phyloP scores from a whole-genome alignment of 495 filamentous ascomycete genomes.

The Xylaria intraflava region DNA sequence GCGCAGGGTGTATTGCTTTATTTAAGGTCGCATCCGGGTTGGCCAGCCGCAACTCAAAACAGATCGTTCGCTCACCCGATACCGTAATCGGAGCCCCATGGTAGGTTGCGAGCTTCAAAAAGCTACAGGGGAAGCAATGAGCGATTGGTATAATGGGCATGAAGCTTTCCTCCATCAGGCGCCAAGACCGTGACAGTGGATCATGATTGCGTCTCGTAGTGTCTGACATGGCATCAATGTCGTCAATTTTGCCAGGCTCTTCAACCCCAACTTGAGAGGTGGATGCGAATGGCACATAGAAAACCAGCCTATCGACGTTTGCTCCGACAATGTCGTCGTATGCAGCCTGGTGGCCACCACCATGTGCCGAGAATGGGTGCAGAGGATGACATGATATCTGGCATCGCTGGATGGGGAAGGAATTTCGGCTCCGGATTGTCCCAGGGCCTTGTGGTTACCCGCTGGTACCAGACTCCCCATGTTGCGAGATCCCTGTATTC shows the following conservation, averaged over 20 bases:
- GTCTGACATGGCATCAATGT: neutral
- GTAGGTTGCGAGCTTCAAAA: constrained; percentile 3
- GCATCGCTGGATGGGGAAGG: neutral
- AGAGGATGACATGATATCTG: constrained; percentile 7
- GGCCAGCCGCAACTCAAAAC: neutral
- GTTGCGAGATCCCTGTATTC: constrained; percentile 7
- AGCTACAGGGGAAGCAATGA: neutral
- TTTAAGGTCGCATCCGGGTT: neutral
- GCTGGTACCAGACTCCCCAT: constrained; percentile 7
- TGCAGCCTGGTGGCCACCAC: constrained; percentile 9
- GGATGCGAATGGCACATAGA: constrained; percentile 4
- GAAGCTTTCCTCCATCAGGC: constrained; percentile 4
- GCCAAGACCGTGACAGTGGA: constrained; percentile 11
- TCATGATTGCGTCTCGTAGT: constrained; percentile 12
- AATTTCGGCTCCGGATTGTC: constrained; percentile 1
- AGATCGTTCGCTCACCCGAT: constrained; percentile 4
- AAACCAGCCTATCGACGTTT: constrained; percentile 5
- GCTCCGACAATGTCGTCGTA: neutral
- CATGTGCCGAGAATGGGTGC: constrained; percentile 3
- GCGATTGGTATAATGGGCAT: neutral
- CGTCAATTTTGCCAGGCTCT: neutral
- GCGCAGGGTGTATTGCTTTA: neutral
- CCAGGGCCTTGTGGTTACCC: constrained; percentile 4
- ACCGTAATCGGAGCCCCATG: neutral
- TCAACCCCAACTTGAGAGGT: constrained; percentile 5